Base-by-base conservation (phyloP, 805 yeast genomes). In the Ogataea methanolica region DNA sequence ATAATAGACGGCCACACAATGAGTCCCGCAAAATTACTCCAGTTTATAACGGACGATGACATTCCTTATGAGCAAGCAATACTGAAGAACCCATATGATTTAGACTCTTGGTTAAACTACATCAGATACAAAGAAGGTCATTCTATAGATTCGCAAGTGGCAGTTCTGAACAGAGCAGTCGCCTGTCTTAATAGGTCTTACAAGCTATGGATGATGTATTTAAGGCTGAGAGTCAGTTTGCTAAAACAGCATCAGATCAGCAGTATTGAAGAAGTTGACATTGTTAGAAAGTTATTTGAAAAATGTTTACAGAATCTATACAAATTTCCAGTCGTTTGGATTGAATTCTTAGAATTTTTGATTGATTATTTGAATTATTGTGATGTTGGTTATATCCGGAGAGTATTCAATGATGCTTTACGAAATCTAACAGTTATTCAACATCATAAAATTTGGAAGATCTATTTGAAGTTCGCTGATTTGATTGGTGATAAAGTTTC, bases 401-500 rank as follows among this genome's bases (percentile, higher is more conserved):
- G 59, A 5, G 63, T 65, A 4, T 81, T 83, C 57, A 77, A 83
- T 55, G 55, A 61, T 29, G 75, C 84, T 0, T 62, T 86, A 8
- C 67, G 69, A 44, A 52, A 66, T 5, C 55, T 85, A 12, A 79
- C 85, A 0, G 44, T 73, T 6, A 60, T 76, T 0, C 82, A 79
- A 47, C 89, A 83, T 61, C 73, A 73, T 4, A 52, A 68, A 29
- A 73, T 85, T 33, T 78, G 94, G 78, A 66, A 72, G 1, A 58
- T 74, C 50, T 85, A 79, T 47, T 65, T 84, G 39, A 54, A 66
- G 19, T 79, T 73, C 62, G 79, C 80, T 1, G 66, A 66, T 40
- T 43, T 51, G 1, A 65, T 72, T 21, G 75, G 74, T 4, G 83
- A 79, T 1, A 44, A 36, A 5, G 68, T 75, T 0, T 69, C 63